Percentiles rank a stretch among this genome's conserved stretches.
These are phyloP conservation scores for Choiromyces venosus DNA, from an alignment of 495 filamentous ascomycete species.

Conservation along the genomic window DNA sequence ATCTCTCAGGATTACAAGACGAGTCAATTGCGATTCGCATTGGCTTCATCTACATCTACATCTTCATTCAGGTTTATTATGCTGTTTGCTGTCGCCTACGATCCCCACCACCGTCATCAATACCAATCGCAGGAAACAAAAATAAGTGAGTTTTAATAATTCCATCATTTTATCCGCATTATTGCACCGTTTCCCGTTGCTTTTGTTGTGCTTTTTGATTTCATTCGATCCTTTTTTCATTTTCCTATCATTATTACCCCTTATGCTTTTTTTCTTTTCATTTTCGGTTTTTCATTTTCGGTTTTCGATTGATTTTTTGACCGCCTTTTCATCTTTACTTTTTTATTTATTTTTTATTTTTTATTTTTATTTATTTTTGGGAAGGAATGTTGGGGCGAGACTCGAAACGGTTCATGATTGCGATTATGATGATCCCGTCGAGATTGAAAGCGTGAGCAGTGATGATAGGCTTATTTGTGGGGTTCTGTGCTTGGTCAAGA, in stretches of 20 bases:
- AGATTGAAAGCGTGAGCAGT: slow-evolving; percentile 23
- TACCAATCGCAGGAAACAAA: slow-evolving; percentile 25
- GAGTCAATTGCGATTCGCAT: slow-evolving; percentile 24
- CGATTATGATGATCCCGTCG: slow-evolving; percentile 32
- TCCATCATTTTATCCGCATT: not conserved
- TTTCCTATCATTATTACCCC: not conserved
- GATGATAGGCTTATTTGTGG: slow-evolving; percentile 28
- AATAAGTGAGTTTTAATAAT: slow-evolving; percentile 29
- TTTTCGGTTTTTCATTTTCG: not conserved
- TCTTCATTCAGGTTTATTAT: slow-evolving; percentile 32
- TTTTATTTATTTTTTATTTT: slow-evolving; percentile 27
- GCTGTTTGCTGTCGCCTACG: slow-evolving; percentile 30
- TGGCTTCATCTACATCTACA: slow-evolving; percentile 29
- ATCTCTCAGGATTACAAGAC: slow-evolving; percentile 16
- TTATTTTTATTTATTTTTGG: slow-evolving; percentile 21
- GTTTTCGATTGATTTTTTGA: not conserved
- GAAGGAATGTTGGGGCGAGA: slow-evolving; percentile 10
- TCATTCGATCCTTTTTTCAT: not conserved
- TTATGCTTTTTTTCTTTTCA: not conserved
- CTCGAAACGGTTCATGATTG: slow-evolving; percentile 26
- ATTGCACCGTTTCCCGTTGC: not conserved
- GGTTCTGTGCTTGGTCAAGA: slow-evolving; percentile 38
- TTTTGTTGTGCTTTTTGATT: not conserved
- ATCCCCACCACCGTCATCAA: slow-evolving; percentile 16
- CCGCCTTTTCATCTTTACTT: slow-evolving; percentile 18